phyloP scores from a whole-genome alignment of 2,329 filamentous ascomycete genomes.

The Aspergillus sp. region DNA sequence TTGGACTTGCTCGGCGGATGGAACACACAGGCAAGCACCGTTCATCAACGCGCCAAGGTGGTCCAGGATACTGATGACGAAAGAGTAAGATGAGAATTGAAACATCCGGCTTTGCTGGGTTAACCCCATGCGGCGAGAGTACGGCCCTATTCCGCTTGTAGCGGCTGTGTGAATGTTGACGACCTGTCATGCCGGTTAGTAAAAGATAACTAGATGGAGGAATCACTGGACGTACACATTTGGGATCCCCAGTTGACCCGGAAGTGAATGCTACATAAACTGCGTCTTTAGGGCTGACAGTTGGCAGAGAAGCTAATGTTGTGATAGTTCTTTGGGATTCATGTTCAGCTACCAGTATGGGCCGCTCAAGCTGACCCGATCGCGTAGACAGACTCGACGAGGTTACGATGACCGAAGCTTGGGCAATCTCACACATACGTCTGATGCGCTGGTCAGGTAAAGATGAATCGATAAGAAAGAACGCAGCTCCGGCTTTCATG shows the following conservation, averaged over 20 bases:
- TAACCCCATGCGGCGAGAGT: background rate
- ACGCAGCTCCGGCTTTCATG: background rate
- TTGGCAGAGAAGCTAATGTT: background rate
- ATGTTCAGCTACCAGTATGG: background rate
- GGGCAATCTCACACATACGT: background rate
- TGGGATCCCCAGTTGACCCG: background rate
- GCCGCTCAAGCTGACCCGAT: background rate
- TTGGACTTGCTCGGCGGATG: background rate
- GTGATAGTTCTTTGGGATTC: background rate
- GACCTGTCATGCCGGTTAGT: background rate
- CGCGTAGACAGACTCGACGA: background rate
- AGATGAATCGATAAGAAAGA: background rate
- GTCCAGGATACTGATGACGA: background rate
- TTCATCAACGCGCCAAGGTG: background rate
- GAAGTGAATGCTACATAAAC: background rate
- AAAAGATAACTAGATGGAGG: too few species aligned
- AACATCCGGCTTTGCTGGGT: background rate
- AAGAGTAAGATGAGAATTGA: background rate
- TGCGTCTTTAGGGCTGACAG: background rate
- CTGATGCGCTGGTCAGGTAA: background rate
- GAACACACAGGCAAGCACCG: background rate
- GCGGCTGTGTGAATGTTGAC: background rate
- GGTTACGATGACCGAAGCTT: background rate
- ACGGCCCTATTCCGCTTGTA: background rate
- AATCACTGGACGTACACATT: background rate